Conservation (phyloP, 176 grass and related monocot species). For the Hsuehochloa calcarea region DNA sequence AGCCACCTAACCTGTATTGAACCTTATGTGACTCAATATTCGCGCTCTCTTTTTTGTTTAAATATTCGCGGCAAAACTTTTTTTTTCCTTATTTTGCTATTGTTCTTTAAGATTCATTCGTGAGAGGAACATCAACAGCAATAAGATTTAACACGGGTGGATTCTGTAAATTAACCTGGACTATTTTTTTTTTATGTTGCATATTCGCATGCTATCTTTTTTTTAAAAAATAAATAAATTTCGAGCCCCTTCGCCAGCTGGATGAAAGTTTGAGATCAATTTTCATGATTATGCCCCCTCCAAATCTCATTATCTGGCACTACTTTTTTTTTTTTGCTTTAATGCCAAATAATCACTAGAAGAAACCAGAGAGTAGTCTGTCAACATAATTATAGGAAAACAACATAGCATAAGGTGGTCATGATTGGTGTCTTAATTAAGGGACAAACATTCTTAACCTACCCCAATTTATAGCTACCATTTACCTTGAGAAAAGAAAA, state of each 20-base stretch:
- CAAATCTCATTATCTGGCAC: neutral
- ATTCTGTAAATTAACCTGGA: neutral
- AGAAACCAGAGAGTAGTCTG: neutral
- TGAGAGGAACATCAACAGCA: neutral
- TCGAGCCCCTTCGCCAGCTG: neutral
- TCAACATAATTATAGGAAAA: neutral
- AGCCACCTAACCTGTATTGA: neutral
- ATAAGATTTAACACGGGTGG: neutral
- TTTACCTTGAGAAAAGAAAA: neutral
- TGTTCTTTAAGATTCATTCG: neutral
- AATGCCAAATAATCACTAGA: neutral
- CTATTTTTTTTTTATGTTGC: neutral
- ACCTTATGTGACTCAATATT: neutral
- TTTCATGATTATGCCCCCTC: neutral
- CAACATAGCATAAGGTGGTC: neutral
- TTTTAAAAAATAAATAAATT: neutral
- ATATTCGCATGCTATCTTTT: neutral
- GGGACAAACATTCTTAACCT: neutral
- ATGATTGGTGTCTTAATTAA: neutral
- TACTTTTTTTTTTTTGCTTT: slow-evolving; percentile 4
- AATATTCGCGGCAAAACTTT: neutral
- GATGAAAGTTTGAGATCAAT: neutral
- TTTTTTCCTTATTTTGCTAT: neutral
- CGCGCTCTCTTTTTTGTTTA: no score
- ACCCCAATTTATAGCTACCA: neutral